Evolutionary conservation across 805 yeast genomes (phyloP).

Genomic region (Pichia pseudocactophila): DNA sequence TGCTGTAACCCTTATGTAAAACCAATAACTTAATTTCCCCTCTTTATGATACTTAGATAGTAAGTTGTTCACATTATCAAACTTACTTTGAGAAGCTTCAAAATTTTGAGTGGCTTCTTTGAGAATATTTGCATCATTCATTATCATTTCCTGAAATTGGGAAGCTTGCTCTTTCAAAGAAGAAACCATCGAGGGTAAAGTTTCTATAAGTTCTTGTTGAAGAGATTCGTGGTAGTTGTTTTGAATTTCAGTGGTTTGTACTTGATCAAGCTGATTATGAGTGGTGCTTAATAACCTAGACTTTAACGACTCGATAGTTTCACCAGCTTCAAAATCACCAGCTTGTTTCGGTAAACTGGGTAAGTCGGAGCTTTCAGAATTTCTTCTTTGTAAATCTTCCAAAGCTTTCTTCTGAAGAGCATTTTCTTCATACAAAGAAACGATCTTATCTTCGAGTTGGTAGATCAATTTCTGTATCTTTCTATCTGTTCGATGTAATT

Average conservation of each 20-base stretch:
- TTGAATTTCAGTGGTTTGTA: slow-evolving; percentile 18
- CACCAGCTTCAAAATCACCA: slow-evolving; percentile 10
- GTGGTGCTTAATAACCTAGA: slow-evolving; percentile 22
- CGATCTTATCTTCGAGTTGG: slow-evolving; percentile 14
- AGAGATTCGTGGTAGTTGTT: slow-evolving; percentile 26
- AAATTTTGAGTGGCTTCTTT: slow-evolving; percentile 28
- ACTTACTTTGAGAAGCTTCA: slow-evolving; percentile 24
- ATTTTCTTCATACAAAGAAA: not conserved
- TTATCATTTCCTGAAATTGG: slow-evolving; percentile 26
- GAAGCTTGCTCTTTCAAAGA: slow-evolving; percentile 25
- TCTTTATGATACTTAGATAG: slow-evolving; percentile 25
- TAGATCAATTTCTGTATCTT: slow-evolving; percentile 12
- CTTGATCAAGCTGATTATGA: slow-evolving; percentile 21
- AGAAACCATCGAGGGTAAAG: slow-evolving; percentile 25
- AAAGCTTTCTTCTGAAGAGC: not conserved
- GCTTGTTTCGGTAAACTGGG: not conserved
- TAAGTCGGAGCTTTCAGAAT: not conserved
- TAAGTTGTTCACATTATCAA: slow-evolving; percentile 22
- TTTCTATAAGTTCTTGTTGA: slow-evolving; percentile 26
- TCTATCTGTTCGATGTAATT: slow-evolving; percentile 12
- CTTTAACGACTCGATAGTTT: slow-evolving; percentile 22
- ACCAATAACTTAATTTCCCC: slow-evolving; percentile 27
- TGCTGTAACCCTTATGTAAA: slow-evolving; percentile 23
- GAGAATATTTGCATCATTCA: slow-evolving; percentile 26
- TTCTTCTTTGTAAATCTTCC: not conserved